Conservation (phyloP, 768 basidiomycete species). For the Phanerochaete carnosa region DNA sequence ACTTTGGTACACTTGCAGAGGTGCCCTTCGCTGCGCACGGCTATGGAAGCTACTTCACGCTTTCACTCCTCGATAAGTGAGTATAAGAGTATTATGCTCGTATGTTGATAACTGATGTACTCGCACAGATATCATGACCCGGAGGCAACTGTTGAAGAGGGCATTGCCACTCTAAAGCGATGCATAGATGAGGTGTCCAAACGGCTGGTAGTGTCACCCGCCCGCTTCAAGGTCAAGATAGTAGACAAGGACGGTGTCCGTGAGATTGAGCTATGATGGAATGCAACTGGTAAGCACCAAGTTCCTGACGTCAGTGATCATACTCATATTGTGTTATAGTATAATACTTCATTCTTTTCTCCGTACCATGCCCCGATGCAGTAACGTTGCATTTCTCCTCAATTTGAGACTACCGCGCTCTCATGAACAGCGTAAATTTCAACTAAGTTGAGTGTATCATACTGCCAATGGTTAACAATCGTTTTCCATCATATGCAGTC, state of each 20-base stretch:
- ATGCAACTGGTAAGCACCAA: background rate
- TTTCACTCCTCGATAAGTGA: constrained; percentile 89
- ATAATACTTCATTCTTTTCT: background rate
- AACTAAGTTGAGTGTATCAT: background rate
- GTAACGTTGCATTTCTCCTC: background rate
- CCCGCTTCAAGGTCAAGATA: constrained; percentile 83
- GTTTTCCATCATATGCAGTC: background rate
- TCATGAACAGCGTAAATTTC: too few relatives aligned
- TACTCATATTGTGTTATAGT: background rate
- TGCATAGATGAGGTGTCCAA: constrained; percentile 89
- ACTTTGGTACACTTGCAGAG: constrained; percentile 83
- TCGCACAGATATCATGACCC: constrained; percentile 81
- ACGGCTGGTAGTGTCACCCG: constrained; percentile 75
- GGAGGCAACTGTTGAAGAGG: constrained; percentile 80
- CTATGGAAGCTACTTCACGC: constrained; percentile 88
- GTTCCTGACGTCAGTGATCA: background rate
- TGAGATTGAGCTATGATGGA: constrained; percentile 63
- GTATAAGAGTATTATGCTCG: constrained; percentile 14
- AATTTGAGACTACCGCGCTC: too few relatives aligned
- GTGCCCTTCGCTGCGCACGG: constrained; percentile 96
- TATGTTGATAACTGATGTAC: background rate
- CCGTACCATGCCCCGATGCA: background rate
- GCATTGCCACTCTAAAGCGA: constrained; percentile 75
- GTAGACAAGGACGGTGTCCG: constrained; percentile 91
- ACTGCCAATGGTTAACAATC: too few relatives aligned